These are phyloP conservation scores for Stemphylium beticola DNA, from an alignment of 2,329 filamentous ascomycete genomes.

Conservation along the genomic window DNA sequence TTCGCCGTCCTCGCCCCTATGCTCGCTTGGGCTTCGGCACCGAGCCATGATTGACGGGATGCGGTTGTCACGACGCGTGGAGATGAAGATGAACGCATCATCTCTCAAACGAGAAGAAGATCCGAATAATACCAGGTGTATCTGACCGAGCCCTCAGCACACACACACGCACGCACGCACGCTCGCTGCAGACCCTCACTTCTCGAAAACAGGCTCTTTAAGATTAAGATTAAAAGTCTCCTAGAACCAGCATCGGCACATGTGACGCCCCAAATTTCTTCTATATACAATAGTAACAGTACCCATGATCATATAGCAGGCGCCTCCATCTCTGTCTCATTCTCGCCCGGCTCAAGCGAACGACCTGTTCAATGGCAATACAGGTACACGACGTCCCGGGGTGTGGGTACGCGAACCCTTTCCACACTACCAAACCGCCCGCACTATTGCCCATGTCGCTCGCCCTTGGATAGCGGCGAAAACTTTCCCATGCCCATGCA, in stretches of 20 bases:
- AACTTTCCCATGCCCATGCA: constrained; percentile 1
- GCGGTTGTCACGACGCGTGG: constrained; percentile 4
- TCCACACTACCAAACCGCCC: not conserved
- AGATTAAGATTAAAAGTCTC: not conserved
- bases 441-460: not conserved
- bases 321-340: too few species aligned
- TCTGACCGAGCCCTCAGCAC: not conserved
- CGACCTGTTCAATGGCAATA: not conserved
- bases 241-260: not conserved
- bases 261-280: not conserved
- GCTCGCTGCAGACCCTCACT: not conserved
- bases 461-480: constrained; percentile 1
- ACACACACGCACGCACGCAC: not conserved
- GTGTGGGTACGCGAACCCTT: not conserved
- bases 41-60: not conserved
- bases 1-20: constrained; percentile 4
- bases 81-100: constrained; percentile 7
- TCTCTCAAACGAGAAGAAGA: constrained; percentile 8
- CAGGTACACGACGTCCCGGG: not conserved
- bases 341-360: not conserved
- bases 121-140: not conserved
- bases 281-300: not conserved
- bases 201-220: not conserved
- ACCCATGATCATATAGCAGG: not conserved
- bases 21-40: constrained; percentile 8